A percentile compares a stretch with the other conserved stretches of the same genome.
Conservation (phyloP, 2,329 filamentous ascomycete species). For the Cladosporium sp. region DNA sequence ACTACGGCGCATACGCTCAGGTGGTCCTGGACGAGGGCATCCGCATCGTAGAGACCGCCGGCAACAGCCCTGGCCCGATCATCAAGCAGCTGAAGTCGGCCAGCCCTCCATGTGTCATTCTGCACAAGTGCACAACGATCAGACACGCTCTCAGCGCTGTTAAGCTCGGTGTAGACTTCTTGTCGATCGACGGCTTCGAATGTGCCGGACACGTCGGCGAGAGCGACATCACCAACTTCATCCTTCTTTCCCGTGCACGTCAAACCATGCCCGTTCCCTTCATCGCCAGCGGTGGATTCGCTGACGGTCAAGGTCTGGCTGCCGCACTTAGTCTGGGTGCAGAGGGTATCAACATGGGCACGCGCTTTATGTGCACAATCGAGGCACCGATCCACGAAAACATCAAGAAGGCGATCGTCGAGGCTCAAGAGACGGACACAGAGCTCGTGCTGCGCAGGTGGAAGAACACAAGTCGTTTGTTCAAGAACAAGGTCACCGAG, state of each 20-base stretch:
- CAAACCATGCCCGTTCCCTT: slow-evolving; percentile 84
- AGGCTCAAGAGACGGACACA: slow-evolving; percentile 85
- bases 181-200: slow-evolving; percentile 96
- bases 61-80: slow-evolving; percentile 84
- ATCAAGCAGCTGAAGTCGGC: slow-evolving; percentile 83
- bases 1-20: slow-evolving; percentile 88
- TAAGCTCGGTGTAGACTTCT: slow-evolving; percentile 92
- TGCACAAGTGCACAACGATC: slow-evolving; percentile 98
- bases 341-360: slow-evolving; percentile 97
- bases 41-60: slow-evolving; percentile 86
- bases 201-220: slow-evolving; percentile 89
- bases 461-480: slow-evolving; percentile 88
- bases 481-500: slow-evolving; percentile 81
- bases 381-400: slow-evolving; percentile 90
- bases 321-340: slow-evolving; percentile 87
- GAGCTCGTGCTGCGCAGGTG: slow-evolving; percentile 82
- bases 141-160: slow-evolving; percentile 85
- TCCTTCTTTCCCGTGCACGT: slow-evolving; percentile 77
- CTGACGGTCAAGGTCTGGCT: slow-evolving; percentile 87
- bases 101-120: slow-evolving; percentile 60
- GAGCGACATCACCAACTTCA: slow-evolving; percentile 84
- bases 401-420: slow-evolving; percentile 90
- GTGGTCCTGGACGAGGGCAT: slow-evolving; percentile 91
- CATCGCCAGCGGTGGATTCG: slow-evolving; percentile 93
- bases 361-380: slow-evolving; percentile 92